Base-by-base conservation (phyloP, 2,329 filamentous ascomycete species). In the Septoria petroselini region DNA sequence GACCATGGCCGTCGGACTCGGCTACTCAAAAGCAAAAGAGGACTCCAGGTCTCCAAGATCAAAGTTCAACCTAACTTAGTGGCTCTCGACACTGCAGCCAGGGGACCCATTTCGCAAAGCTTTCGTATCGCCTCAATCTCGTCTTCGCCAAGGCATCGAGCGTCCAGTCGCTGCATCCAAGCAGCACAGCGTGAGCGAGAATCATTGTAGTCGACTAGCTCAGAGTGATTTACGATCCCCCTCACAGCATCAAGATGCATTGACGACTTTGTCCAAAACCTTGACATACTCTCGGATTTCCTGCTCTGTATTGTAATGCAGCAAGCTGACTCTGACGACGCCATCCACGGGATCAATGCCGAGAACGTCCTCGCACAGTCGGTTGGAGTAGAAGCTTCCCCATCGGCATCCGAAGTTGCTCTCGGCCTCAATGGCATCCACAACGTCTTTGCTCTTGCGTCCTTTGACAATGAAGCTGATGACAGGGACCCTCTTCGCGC, bases 381-480 rank as follows among this genome's bases (percentile, higher is more conserved):
- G 71, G 58, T 84, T 79, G 9, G 79, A 82, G 66, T 88, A 88
- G 59, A 88, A 87, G 37, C 78, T 73, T 0, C 85, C 85, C 76
- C 78, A 85, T 40, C 84, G 71, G 52, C 86, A 80, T 0, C 82
- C 84, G 65, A 80, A 82, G 15, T 76, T 69, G 1, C 77, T 79
- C 15, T 73, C 71, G 34, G 71, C 71, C 67, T 88, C 83, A 1
- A 86, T 77, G 11, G 74, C 73, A 54, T 83, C 79, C 4, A 87
- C 82, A 0, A 88, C 64, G 43, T 76, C 73, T 55, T 75, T 73
- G 18, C 80, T 80, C 15, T 71, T 76, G 60, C 74, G 71, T 0
- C 79, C 83, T 3, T 76, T 69, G 2, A 87, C 79, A 0, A 73
- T 72, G 62, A 87, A 88, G 55, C 81, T 83, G n/a, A 89, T 74